A percentile compares a stretch with the other conserved stretches of the same genome.
Conservation (phyloP, 139 green algal species). For the Chlamydomonas applanata region DNA sequence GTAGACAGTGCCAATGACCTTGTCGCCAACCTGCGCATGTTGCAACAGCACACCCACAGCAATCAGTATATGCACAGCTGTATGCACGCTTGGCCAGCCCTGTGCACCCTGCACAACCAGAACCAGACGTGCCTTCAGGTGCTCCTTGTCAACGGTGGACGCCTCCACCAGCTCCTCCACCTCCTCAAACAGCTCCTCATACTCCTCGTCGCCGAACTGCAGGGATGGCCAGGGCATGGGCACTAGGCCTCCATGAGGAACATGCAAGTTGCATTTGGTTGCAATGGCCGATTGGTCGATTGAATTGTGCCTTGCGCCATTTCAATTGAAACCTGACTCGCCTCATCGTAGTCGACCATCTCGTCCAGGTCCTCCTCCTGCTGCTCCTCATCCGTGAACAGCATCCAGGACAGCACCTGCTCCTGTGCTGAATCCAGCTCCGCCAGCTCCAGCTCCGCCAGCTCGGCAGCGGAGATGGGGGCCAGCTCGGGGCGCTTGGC, state of each 20-base stretch:
- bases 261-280: too few relatives aligned
- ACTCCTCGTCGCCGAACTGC: constrained; percentile 42
- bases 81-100: too few relatives aligned
- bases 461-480: neutral
- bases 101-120: too few relatives aligned
- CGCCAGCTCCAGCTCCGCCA: constrained; percentile 35
- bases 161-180: constrained; percentile 58
- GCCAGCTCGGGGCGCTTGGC: neutral
- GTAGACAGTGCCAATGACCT: constrained; percentile 72
- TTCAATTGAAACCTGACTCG: too few relatives aligned
- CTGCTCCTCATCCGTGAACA: constrained; percentile 37
- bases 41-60: too few relatives aligned
- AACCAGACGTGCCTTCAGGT: constrained; percentile 37
- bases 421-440: constrained; percentile 55
- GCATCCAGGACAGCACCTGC: constrained; percentile 56
- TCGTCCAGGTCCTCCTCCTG: constrained; percentile 49
- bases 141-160: constrained; percentile 27
- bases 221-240: too few relatives aligned
- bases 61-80: too few relatives aligned
- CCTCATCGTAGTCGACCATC: constrained; percentile 58
- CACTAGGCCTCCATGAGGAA: too few relatives aligned
- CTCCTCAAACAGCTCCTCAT: constrained; percentile 40
- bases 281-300: too few relatives aligned
- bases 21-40: constrained; percentile 43
- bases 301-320: too few relatives aligned